Conservation (phyloP, 495 filamentous ascomycete species). For the Penicillium macrosclerotiorum region DNA sequence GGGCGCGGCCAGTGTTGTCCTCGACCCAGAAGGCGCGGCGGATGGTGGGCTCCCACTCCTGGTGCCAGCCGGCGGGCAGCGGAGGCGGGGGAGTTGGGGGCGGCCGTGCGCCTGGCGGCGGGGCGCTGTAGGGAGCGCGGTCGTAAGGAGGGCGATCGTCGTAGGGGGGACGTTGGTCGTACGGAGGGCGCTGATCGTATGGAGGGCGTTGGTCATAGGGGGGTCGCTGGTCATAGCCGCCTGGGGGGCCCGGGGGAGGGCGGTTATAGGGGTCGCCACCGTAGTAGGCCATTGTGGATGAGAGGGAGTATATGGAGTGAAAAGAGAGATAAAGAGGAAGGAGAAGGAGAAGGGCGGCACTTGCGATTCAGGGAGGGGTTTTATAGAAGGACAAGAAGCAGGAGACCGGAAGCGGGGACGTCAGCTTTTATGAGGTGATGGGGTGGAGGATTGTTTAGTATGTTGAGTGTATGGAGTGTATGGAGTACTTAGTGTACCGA, state of each 20-base stretch:
- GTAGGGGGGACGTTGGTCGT: slow-evolving; percentile 7
- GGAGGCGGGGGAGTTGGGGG: slow-evolving; percentile 44
- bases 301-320: background rate
- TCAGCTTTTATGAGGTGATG: no score
- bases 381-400: background rate
- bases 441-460: no score
- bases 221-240: slow-evolving; percentile 5
- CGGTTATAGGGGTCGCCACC: slow-evolving; percentile 22
- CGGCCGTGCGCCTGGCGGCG: slow-evolving; percentile 26
- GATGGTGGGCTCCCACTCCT: slow-evolving; percentile 55
- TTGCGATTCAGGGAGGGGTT: no score
- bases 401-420: no score
- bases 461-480: no score
- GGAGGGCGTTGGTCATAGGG: slow-evolving; percentile 19
- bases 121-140: slow-evolving; percentile 20
- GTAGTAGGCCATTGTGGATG: slow-evolving; percentile 32
- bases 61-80: slow-evolving; percentile 57
- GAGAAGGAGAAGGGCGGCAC: slow-evolving; percentile 1
- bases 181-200: slow-evolving; percentile 17
- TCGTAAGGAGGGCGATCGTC: slow-evolving; percentile 12
- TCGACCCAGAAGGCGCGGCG: slow-evolving; percentile 63
- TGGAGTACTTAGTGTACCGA: no score
- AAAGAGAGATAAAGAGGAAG: slow-evolving; percentile 3
- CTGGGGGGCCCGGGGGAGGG: slow-evolving; percentile 15
- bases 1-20: slow-evolving; percentile 54